phyloP scores from a whole-genome alignment of 805 yeast species.

The baker's yeast (Saccharomyces cerevisiae) region DNA sequence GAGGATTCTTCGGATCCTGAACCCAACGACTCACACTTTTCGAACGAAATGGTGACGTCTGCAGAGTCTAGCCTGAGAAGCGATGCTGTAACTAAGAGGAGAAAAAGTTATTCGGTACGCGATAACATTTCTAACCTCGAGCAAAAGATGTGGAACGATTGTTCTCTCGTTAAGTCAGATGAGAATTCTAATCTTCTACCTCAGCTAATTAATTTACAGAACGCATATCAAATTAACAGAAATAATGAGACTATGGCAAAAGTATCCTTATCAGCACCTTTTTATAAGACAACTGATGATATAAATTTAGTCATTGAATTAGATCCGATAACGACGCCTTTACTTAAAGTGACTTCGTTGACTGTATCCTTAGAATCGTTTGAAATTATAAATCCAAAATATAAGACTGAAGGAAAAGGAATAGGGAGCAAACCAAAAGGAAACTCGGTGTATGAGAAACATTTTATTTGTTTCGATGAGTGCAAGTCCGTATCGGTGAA shows the following conservation, averaged over 20 bases:
- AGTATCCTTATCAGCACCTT: conserved; percentile 33
- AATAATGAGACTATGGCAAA: conserved; percentile 36
- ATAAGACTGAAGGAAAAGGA: conserved; percentile 11
- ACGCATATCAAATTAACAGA: conserved; percentile 35
- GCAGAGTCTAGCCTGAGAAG: not conserved
- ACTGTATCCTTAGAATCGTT: conserved; percentile 30
- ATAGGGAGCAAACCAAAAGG: conserved; percentile 12
- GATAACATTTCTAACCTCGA: conserved; percentile 10
- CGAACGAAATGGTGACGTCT: not conserved
- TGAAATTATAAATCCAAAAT: conserved; percentile 32
- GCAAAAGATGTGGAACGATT: not conserved
- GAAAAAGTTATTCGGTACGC: conserved; percentile 1
- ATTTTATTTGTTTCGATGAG: conserved; percentile 27
- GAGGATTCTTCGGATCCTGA: conserved; percentile 4
- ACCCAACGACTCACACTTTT: not conserved
- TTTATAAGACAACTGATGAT: conserved; percentile 40
- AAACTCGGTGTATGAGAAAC: conserved; percentile 23
- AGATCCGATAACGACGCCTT: conserved; percentile 15
- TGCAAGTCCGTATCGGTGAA: conserved; percentile 23
- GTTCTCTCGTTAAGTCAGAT: not conserved
- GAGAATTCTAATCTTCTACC: conserved; percentile 4
- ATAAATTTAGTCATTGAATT: conserved; percentile 35
- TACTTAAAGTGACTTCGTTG: conserved; percentile 33
- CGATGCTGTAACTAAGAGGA: not conserved
- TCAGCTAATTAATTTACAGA: conserved; percentile 26